Evolutionary conservation across 495 filamentous ascomycete species (phyloP), one percentile per base, ranked within the genome.

Genomic region (Friedmanniomyces endolithicus): DNA sequence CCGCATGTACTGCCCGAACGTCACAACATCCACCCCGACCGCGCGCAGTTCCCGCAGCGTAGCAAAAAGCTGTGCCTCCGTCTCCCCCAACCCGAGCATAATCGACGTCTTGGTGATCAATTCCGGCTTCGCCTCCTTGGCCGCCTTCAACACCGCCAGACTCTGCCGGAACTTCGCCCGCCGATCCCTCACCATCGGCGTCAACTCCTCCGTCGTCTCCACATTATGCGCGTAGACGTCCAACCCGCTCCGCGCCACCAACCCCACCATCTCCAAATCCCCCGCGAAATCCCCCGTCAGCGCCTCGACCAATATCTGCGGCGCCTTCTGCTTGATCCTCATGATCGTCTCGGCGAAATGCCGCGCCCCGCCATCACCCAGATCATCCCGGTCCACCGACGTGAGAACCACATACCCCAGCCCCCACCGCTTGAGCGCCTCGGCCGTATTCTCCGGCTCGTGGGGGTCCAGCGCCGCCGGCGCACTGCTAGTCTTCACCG

Each of bases 1-100:
- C 3, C 89, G 85, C 92, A 98, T 98, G 74, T 98, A 98, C 75
- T 98, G 92, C 2, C 94, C 92, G 56, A 98, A 97, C 0, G 92
- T 98, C 35, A 98, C 88, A 12, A 98, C 87, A 57, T 98, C 92
- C 23, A 95, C 89, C 56, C 86, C 74, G 35, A 81, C 72, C 52
- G 80, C 81, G 22, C 92, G 80, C 25, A 96, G 75, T 64, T 94
- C 85, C 76, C 74, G 78, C 44, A 98, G 70, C 8, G 90, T 78
- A 57, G 85, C 78, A 79, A 80, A 84, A 8, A 98, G 70, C 70
- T 96, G 85, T n/a, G 86, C 78, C 60, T 96, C 88, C 4, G 82
- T 88, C 76, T 98, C 92, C 0, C 92, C 92, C 23, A 98, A 68
- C 16, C 92, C 92, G 0, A 98, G 77, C 92, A 98, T 98, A 56